Evolutionary conservation across 2,329 filamentous ascomycete species (phyloP).

Genomic region (Aspergillus amoenus): DNA sequence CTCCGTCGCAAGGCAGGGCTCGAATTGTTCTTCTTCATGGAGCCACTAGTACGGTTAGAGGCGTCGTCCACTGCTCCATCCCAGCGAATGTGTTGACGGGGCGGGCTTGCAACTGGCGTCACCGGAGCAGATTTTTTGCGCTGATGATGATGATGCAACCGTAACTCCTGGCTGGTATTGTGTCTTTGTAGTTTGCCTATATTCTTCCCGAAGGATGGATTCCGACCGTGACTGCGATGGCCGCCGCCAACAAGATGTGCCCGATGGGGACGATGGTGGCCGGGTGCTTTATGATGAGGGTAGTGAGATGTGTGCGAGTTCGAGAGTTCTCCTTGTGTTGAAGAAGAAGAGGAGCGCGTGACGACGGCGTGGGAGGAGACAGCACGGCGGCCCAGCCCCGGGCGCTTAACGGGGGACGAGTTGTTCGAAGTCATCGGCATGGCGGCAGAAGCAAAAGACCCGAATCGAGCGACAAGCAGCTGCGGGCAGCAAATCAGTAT

Average conservation of each 20-base stretch:
- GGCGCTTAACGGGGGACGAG: conserved; percentile 41
- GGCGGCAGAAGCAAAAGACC: conserved; percentile 16
- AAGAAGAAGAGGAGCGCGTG: conserved; percentile 34
- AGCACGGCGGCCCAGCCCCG: conserved; percentile 40
- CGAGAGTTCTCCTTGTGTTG: conserved; percentile 29
- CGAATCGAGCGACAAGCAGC: conserved; percentile 20
- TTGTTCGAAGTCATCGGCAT: conserved; percentile 30
- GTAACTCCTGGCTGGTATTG: conserved; percentile 21
- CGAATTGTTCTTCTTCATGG: conserved; percentile 48
- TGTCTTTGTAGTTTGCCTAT: conserved; percentile 42
- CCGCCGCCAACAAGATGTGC: conserved; percentile 44
- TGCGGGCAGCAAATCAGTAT: conserved; percentile 8
- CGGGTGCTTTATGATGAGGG: conserved; percentile 27
- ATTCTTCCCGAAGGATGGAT: conserved; percentile 41
- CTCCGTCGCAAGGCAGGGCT: conserved; percentile 43
- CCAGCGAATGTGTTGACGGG: conserved; percentile 38
- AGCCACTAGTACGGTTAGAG: conserved; percentile 29
- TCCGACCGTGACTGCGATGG: conserved; percentile 35
- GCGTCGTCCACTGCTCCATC: conserved; percentile 40
- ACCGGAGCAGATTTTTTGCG: conserved; percentile 48
- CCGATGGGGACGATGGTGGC: conserved; percentile 36
- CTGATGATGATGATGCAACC: conserved; percentile 47
- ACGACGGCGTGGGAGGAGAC: conserved; percentile 42
- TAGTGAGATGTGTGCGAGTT: conserved; percentile 29
- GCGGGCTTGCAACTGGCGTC: conserved; percentile 45